Base-by-base conservation (phyloP, 306 rosid genomes). In the Astragalus membranaceus region DNA sequence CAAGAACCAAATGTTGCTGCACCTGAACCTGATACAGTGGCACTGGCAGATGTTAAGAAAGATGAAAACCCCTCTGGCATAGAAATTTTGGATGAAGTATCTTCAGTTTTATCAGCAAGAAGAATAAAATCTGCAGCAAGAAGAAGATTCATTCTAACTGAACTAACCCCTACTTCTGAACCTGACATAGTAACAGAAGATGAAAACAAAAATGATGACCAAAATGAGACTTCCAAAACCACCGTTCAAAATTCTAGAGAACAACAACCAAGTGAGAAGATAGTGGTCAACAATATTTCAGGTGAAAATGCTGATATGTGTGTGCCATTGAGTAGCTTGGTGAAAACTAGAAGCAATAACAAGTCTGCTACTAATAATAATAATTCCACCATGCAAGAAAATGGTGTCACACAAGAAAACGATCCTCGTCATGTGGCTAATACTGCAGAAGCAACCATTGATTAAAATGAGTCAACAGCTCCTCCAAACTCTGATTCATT, bases 121-220 rank as follows among this genome's bases (percentile, higher is more conserved):
- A 81, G 76, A 76, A 63, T 77, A 41, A 78, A 77, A 68, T 60
- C 71, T 70, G 68, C 52, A 8, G 73, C 85, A n/a, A 75, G 87
- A 46, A 77, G 61, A 59, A 81, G 17, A 50, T 14, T 43, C 16
- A 26, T 44, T 41, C 60, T 15, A 15, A 76, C 30, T 47, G 80
- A 72, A 59, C 8, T 41, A 42, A 14, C 64, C 41, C 71, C 65
- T 3, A 7, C 59, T 4, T 1, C 63, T 70, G 64, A 73, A 64
- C 82, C 78, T 64, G 57, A 36, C 48, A 51, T 65, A 7, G 74
- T 23, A 16, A 57, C 5, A 69, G 75, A 6, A 69, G 60, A 64
- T 52, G 72, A 49, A 10, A 47, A 52, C 77, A 58, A 51, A 26
- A 70, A 54, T 15, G 81, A 53, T 56, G 59, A 23, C 1, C 56